Evolutionary conservation across 192 early-diverging fungal genomes (phyloP).

Genomic region (Coemansia sp.): DNA sequence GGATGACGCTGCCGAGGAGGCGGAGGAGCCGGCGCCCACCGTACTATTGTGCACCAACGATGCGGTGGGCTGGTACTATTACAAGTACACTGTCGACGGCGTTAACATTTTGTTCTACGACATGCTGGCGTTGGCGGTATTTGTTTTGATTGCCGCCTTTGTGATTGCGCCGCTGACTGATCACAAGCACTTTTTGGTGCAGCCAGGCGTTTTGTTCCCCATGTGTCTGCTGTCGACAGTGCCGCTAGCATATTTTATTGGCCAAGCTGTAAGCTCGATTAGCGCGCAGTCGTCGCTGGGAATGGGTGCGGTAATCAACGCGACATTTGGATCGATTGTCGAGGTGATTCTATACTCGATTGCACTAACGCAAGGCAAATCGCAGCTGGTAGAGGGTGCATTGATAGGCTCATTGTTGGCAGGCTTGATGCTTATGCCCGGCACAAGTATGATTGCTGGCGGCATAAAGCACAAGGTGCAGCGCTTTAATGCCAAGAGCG

Average conservation of each 20-base stretch:
- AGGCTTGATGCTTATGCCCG: constrained; percentile 88
- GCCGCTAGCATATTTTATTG: constrained; percentile 95
- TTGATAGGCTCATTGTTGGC: constrained; percentile 90
- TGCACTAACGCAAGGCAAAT: constrained; percentile 85
- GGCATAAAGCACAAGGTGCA: constrained; percentile 90
- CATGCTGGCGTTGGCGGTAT: constrained; percentile 75
- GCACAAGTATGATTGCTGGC: constrained; percentile 90
- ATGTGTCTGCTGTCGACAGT: constrained; percentile 77
- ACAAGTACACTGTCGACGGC: constrained; percentile 94
- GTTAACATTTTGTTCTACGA: constrained; percentile 98
- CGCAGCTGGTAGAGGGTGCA: constrained; percentile 82
- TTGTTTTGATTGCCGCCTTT: constrained; percentile 81
- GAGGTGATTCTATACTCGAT: constrained; percentile 93
- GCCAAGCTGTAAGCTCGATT: constrained; percentile 94
- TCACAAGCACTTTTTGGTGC: constrained; percentile 56
- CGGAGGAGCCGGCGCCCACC: constrained; percentile 43
- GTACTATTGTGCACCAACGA: constrained; percentile 85
- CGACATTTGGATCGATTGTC: constrained; percentile 95
- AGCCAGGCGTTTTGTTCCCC: constrained; percentile 65
- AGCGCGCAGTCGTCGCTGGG: constrained; percentile 91
- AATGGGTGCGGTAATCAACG: constrained; percentile 94
- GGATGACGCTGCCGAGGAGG: neutral
- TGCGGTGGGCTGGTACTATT: constrained; percentile 90
- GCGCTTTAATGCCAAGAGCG: constrained; percentile 91
- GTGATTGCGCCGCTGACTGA: constrained; percentile 58